phyloP scores from a whole-genome alignment of 306 rosid species.

The Dicorynia guianensis region DNA sequence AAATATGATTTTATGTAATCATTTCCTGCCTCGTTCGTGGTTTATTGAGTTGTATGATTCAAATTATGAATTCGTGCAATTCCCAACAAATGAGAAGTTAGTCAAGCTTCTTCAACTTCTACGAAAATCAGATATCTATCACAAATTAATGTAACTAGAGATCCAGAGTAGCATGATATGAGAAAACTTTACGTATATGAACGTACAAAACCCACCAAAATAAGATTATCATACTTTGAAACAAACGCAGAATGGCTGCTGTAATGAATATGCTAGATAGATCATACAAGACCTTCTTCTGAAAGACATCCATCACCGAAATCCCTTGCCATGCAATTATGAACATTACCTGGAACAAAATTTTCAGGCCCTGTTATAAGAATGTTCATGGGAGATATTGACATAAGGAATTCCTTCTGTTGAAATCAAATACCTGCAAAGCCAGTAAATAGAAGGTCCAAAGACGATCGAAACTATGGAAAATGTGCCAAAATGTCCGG shows the following conservation, averaged over 20 bases:
- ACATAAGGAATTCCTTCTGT: conserved; percentile 29
- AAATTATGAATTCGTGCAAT: conserved; percentile 23
- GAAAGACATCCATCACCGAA: conserved; percentile 62
- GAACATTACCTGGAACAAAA: conserved; percentile 67
- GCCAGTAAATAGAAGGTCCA: conserved; percentile 92
- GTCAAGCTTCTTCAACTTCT: conserved; percentile 12
- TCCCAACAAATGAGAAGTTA: conserved; percentile 21
- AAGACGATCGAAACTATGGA: conserved; percentile 89
- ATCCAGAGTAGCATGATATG: conserved; percentile 34
- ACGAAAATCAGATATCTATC: conserved; percentile 18
- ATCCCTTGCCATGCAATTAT: conserved; percentile 75
- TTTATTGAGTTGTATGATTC: conserved; percentile 19
- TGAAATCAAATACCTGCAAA: conserved; percentile 75
- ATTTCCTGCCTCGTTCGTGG: conserved; percentile 27
- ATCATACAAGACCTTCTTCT: conserved; percentile 63
- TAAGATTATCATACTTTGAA: conserved; percentile 74
- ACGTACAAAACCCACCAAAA: conserved; percentile 31
- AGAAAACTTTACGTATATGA: background rate
- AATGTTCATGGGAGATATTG: conserved; percentile 26
- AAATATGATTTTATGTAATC: conserved; percentile 8
- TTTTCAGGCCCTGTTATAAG: conserved; percentile 34
- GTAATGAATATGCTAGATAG: conserved; percentile 95
- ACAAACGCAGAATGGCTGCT: conserved; percentile 87
- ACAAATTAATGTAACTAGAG: conserved; percentile 12
- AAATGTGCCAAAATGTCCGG: conserved; percentile 90